phyloP scores from a whole-genome alignment of 2,329 filamentous ascomycete genomes.

The Aspergillus chevalieri region DNA sequence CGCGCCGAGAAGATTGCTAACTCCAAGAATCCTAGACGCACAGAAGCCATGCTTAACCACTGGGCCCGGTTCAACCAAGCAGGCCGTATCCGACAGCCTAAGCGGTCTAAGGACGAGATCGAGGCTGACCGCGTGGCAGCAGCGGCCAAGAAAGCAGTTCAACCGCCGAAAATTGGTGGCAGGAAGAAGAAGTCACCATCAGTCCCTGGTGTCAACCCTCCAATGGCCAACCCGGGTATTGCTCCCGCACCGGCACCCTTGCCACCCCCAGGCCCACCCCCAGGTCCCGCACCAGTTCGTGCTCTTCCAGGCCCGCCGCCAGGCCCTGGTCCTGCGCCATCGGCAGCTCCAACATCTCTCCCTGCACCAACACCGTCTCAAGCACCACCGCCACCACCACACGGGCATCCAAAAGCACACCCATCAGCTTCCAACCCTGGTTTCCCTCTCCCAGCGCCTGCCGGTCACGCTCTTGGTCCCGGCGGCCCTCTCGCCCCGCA shows the following conservation, averaged over 20 bases:
- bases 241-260: conserved; percentile 12
- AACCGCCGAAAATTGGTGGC: conserved; percentile 17
- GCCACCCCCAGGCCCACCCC: no score
- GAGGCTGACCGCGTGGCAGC: conserved; percentile 34
- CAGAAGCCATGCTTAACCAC: conserved; percentile 41
- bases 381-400: neutral
- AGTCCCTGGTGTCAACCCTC: neutral
- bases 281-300: no score
- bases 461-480: conserved; percentile 1
- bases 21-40: conserved; percentile 40
- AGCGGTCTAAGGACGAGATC: conserved; percentile 40
- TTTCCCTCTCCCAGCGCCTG: neutral
- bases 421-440: neutral
- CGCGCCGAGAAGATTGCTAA: conserved; percentile 36
- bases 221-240: conserved; percentile 6
- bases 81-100: conserved; percentile 39
- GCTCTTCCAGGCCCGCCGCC: no score
- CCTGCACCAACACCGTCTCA: conserved; percentile 1
- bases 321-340: neutral
- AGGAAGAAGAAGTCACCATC: conserved; percentile 19
- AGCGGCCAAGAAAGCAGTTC: conserved; percentile 20
- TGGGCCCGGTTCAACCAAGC: conserved; percentile 40
- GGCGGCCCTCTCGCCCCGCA: conserved; percentile 9
- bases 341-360: conserved; percentile 1
- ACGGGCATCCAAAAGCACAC: neutral